phyloP scores from a whole-genome alignment of 371 early-diverging fungal species.

The Mortierella sp. region DNA sequence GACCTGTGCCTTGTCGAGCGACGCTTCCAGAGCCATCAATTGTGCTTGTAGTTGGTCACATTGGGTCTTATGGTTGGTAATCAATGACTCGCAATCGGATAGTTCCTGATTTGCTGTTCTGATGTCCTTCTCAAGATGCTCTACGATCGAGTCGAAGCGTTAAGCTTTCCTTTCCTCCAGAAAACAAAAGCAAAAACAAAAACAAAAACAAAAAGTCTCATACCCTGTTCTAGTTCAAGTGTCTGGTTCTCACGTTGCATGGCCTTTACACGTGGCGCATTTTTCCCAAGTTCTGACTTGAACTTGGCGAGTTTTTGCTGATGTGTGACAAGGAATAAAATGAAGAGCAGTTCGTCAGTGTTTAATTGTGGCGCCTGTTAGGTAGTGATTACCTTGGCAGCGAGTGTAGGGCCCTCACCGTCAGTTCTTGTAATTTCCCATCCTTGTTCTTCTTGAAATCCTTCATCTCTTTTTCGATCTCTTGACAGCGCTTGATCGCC shows the following conservation, averaged over 20 bases:
- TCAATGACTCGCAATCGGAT: constrained; percentile 57
- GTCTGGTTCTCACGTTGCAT: constrained; percentile 80
- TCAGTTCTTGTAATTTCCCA: constrained; percentile 82
- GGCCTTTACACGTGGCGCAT: constrained; percentile 65
- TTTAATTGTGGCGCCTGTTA: too few species aligned
- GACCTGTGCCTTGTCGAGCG: constrained; percentile 49
- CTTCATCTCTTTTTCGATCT: constrained; percentile 88
- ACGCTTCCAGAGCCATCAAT: constrained; percentile 37
- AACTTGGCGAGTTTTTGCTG: constrained; percentile 69
- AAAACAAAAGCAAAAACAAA: too few species aligned
- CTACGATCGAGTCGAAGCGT: constrained; percentile 37
- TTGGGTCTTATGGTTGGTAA: constrained; percentile 66
- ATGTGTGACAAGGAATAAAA: background rate
- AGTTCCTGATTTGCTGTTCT: constrained; percentile 62
- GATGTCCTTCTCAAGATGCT: constrained; percentile 76
- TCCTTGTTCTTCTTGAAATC: constrained; percentile 89
- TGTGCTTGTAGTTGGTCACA: constrained; percentile 53
- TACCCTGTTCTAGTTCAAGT: constrained; percentile 75
- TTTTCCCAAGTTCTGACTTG: constrained; percentile 66
- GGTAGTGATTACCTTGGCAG: too few species aligned
- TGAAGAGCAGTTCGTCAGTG: background rate
- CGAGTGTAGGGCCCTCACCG: constrained; percentile 49
- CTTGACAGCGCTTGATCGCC: constrained; percentile 57
- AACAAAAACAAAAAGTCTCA: background rate
- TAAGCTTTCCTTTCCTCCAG: too few species aligned